Base-by-base conservation (phyloP, 805 yeast genomes). In the Saccharomycopsis oosterbeekiorum region DNA sequence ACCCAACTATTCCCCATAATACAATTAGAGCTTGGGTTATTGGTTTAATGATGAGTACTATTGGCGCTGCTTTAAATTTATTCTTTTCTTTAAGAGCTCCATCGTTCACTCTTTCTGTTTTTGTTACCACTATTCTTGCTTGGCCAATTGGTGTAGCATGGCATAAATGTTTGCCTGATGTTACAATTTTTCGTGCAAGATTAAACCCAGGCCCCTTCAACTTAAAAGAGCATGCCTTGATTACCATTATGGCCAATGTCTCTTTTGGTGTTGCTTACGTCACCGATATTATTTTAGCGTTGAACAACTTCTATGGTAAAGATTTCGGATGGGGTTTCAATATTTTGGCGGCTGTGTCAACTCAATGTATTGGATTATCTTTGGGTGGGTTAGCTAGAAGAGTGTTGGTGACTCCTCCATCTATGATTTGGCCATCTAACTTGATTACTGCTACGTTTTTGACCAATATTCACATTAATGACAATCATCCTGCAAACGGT, bases 351-450 rank as follows among this genome's bases (percentile, higher is more conserved):
- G 75, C 78, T 55, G 68, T 82, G 58, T 77, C 86, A 14, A 78
- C 86, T 43, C 89, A 86, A 69, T 75, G 82, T 65, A 75, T 86
- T 58, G 91, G 92, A 10, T 83, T 83, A 65, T 85, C 87, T 34
- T 70, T 84, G 59, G 89, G 88, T 54, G 92, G 92, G 37, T 59
- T 86, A 61, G 75, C 80, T 50, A 76, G 86, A 65, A 78, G 80
- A 65, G 75, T 84, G 41, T 75, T 86, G 64, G 85, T 86, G 15
- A 80, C 80, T 62, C 86, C 90, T 4, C 78, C 85, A 4, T 74
- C 82, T n/a, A 81, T 84, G 71, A 77, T 85, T 58, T 88, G 92
- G 92, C 93, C 93, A 4, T 71, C 81, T 1, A 80, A 79, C 67
- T 75, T 87, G 69, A 87, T 84, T 58, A 76, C 84, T 4, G 68